Base-by-base conservation (phyloP, 768 basidiomycete species). In the Astraeus odoratus region DNA sequence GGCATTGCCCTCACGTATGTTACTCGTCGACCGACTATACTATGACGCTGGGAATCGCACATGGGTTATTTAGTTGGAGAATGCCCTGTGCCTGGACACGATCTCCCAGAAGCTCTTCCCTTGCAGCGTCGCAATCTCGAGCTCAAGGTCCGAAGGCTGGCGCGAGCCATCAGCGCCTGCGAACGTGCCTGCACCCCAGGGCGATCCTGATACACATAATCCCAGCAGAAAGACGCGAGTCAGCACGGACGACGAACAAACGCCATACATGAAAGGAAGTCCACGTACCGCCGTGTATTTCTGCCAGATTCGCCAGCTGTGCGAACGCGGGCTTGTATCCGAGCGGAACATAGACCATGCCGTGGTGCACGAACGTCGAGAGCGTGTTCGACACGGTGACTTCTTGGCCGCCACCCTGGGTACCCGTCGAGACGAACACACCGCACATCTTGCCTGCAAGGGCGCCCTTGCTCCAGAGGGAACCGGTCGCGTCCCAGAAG, bases 181-280 rank as follows among this genome's bases (percentile, higher is more conserved):
- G 53, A 77, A 69, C 25, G 83, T 83, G 37, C 83, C 86, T n/a
- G 85, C 80, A 51, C 89, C 89, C 78, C 81, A 93, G 1, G 89
- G 76, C 16, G 83, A 82, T 36, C 86, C 85, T 82, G 44, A 25
- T 41, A n/a, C 19, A 16, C n/a, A 25, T 7, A 38, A 20, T 12
- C 22, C 10, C 3, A 29, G 16, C 12, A 37, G 1, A 6, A 15
- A 13, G 22, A n/a, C n/a, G n/a, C n/a, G n/a, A 24, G 12, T 22
- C 12, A 38, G 5, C 13, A 3, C n/a, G 36, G 12, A 18, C 36
- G 29, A 29, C 39, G 44, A 18, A 20, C 20, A 15, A 25, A 30
- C 19, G 18, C 10, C 16, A 40, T 12, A 33, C 16, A 12, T 12
- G 22, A 40, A 27, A 27, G 8, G 16, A 24, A 24, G 12, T 8